Percentiles rank a stretch among this genome's conserved stretches.
phyloP scores from a whole-genome alignment of 2,329 filamentous ascomycete genomes.

The Monosporascus cannonballus region DNA sequence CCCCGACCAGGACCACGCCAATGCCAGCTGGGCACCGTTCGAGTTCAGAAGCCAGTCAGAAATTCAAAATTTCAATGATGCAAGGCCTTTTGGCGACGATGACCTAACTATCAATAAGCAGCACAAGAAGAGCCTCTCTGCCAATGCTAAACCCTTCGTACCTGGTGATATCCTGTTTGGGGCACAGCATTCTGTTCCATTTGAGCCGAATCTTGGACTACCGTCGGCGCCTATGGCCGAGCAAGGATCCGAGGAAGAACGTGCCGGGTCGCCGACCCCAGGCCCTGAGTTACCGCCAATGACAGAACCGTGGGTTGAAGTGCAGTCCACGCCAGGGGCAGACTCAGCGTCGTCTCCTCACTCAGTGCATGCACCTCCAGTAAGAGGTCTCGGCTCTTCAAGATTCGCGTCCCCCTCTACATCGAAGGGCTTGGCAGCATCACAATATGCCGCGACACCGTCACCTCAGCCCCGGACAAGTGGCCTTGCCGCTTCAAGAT shows the following conservation, averaged over 20 bases:
- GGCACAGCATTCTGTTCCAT: conserved; percentile 23
- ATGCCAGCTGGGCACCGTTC: conserved; percentile 52
- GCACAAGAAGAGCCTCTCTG: conserved; percentile 58
- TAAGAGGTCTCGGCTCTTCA: conserved; percentile 23
- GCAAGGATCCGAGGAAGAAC: conserved; percentile 22
- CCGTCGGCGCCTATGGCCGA: conserved; percentile 17
- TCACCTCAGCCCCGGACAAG: conserved; percentile 36
- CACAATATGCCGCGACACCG: conserved; percentile 38
- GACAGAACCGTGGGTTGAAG: conserved; percentile 4
- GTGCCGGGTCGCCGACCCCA: conserved; percentile 27
- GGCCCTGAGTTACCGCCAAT: conserved; percentile 20
- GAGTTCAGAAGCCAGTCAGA: conserved; percentile 50
- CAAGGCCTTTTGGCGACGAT: conserved; percentile 42
- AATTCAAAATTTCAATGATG: conserved; percentile 44
- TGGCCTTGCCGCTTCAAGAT: conserved; percentile 38
- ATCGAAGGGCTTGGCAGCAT: conserved; percentile 38
- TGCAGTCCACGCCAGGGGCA: conserved; percentile 8
- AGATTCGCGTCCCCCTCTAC: conserved; percentile 28
- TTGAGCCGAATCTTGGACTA: conserved; percentile 21
- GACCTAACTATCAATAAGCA: conserved; percentile 32
- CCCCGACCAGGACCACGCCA: conserved; percentile 41
- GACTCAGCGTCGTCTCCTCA: conserved; percentile 14
- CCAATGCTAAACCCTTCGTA: conserved; percentile 64
- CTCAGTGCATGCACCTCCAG: conserved; percentile 6
- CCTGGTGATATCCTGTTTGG: conserved; percentile 32